Evolutionary conservation across 352 stramenopile species (phyloP).

Genomic region (Discostella stelligera): DNA sequence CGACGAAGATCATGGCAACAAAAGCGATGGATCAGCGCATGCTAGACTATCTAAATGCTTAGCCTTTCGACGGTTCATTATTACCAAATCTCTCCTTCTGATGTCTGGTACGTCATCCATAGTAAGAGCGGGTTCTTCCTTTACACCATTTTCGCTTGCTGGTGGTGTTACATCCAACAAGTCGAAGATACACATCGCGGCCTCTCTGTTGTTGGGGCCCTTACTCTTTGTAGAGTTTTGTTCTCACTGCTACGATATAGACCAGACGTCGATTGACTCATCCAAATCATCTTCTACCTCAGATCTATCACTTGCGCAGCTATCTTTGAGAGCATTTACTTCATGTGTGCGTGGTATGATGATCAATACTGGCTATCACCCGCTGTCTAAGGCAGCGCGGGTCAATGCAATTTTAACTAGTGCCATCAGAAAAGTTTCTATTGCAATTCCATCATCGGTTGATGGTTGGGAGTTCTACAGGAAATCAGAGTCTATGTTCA

Average conservation of each 20-base stretch:
- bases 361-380: constrained; percentile 21
- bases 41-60: constrained; percentile 23
- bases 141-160: constrained; percentile 17
- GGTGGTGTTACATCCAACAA: constrained; percentile 14
- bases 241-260: constrained; percentile 39
- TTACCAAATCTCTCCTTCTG: constrained; percentile 38
- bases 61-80: constrained; percentile 38
- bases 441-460: constrained; percentile 25
- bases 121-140: constrained; percentile 10
- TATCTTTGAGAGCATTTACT: constrained; percentile 46
- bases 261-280: constrained; percentile 35
- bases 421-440: constrained; percentile 27
- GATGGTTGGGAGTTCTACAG: constrained; percentile 42
- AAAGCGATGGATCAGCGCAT: not conserved
- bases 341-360: constrained; percentile 40
- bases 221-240: constrained; percentile 53
- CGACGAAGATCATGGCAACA: not conserved
- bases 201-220: constrained; percentile 33
- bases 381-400: constrained; percentile 29
- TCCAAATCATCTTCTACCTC: constrained; percentile 5
- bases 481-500: constrained; percentile 8
- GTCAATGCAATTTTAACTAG: constrained; percentile 31
- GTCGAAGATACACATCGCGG: constrained; percentile 22
- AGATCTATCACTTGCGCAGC: constrained; percentile 37
- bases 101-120: constrained; percentile 25